Base-by-base conservation (phyloP, 2,329 filamentous ascomycete species). In the Pseudogymnoascus sp. region DNA sequence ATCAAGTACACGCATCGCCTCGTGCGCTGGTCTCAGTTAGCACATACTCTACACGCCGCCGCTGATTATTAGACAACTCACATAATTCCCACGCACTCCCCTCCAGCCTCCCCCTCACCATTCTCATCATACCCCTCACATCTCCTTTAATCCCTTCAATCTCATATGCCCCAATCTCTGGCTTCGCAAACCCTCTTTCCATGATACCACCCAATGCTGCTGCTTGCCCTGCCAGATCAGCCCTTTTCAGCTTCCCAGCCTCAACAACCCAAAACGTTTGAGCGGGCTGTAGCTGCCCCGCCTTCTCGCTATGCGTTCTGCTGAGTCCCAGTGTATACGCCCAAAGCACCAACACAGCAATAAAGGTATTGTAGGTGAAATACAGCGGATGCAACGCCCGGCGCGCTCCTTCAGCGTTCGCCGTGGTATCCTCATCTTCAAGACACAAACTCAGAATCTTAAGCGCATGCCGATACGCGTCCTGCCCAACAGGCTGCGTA, bases 381-480 rank as follows among this genome's bases (percentile, higher is more conserved):
- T 63, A 41, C 11, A 63, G 43, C 16, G 61, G 61, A 63, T 63
- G 61, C n/a, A 63, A 37, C 25, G n/a, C 13, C 16, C 14, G 19
- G 14, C 51, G 34, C 5, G 3, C 28, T 1, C 14, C 34, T 25
- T 5, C 14, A 6, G 19, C 6, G 14, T 63, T 57, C 13, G 21
- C 34, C 16, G 66, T 65, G 10, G 63, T 34, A 8, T 64, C 64
- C 19, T 43, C n/a, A 10, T 68, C 62, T 28, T 67, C 60, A 19
- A 70, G 34, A 25, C 67, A 69, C 36, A 70, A 36, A 16, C 62
- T 63, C n/a, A 70, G 61, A 10, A 70, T 64, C 57, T 67, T 66
- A 14, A 70, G 57, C 10, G 65, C 68, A 51, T 69, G 68, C 1
- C 65, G 43, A 51, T 70, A 69, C 3, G 68, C 68, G 25, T 69